Percentiles rank a stretch among this genome's conserved stretches.
These are phyloP conservation scores for Lactuca sativa DNA, from an alignment of 129 eudicot species.

Conservation along the genomic window DNA sequence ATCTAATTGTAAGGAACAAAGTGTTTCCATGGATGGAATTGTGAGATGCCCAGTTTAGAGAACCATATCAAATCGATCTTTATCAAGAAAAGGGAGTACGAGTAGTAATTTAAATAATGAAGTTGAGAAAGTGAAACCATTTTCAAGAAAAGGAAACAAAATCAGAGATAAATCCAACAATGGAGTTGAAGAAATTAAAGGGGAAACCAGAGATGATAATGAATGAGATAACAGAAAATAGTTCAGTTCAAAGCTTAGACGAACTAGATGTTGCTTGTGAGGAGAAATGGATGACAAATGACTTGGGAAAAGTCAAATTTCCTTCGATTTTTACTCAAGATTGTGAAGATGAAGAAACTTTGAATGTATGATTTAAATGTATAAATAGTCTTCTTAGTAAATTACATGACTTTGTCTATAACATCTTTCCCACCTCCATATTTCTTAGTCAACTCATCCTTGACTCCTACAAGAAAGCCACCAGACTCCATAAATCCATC, in stretches of 20 bases:
- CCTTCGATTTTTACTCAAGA: slow-evolving; percentile 6
- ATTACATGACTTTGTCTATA: too few relatives aligned
- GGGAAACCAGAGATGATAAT: slow-evolving; percentile 22
- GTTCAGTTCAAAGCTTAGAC: slow-evolving; percentile 33
- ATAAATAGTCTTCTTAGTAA: too few relatives aligned
- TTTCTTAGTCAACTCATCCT: too few relatives aligned
- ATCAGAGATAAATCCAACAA: too few relatives aligned
- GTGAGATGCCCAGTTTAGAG: slow-evolving; percentile 35
- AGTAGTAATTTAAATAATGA: slow-evolving; percentile 15
- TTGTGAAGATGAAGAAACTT: slow-evolving; percentile 33
- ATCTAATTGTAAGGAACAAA: slow-evolving; percentile 41
- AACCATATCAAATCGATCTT: slow-evolving; percentile 20
- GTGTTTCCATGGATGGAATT: slow-evolving; percentile 31
- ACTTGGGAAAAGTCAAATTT: slow-evolving; percentile 19
- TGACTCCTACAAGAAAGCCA: too few relatives aligned
- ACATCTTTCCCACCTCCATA: too few relatives aligned
- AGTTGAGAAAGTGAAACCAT: neutral
- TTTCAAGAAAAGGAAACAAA: too few relatives aligned
- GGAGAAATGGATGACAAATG: slow-evolving; percentile 44
- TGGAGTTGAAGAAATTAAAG: too few relatives aligned
- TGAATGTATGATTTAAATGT: neutral
- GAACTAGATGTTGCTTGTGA: slow-evolving; percentile 41
- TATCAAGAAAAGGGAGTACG: slow-evolving; percentile 31
- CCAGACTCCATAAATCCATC: too few relatives aligned
- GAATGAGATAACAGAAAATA: slow-evolving; percentile 17